Evolutionary conservation across 306 rosid genomes (phyloP), one percentile per base, ranked within the genome.

Genomic region (Macrotyloma uniflorum): DNA sequence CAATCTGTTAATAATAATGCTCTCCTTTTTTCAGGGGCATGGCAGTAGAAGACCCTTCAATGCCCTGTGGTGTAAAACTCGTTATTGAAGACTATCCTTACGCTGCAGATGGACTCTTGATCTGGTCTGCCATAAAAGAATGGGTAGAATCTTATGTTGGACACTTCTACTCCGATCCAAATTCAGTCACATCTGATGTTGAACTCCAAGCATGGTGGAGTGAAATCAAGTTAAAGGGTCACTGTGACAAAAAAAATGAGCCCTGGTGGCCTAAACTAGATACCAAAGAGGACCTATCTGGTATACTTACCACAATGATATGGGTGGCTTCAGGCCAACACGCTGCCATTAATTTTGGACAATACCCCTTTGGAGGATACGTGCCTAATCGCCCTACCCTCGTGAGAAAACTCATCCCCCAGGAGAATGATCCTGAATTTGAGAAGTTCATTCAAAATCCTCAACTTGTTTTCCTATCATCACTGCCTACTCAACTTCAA

Each of bases 271-370:
- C 98, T 26, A 87, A 87, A 81, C 96, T 95, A 4, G 61, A 85
- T 8, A 87, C 87, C 81, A 86, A 84, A 83, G 90, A 91, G 79
- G 93, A 92, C 83, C 85, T 95, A 19, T 87, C 88, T 3, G 65
- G 79, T 5, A 88, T 95, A 58, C 98, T 95, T 16, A 82, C 96
- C 72, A 85, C 81, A 57, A 91, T 95, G 49, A 91, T 95, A 74
- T 95, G 98, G 98, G 45, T 84, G n/a, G 97, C 98, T 72, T 92
- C 98, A 2, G 96, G 97, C 30, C 98, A 92, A 75, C 98, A 95
- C 36, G 98, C 98, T 18, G 98, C 98, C 12, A 80, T 95, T 70
- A 95, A 95, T 84, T 95, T 95, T 59, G 98, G 98, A 45, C 98
- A 95, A 80, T 95, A 95, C 80, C 98, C 98, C 4, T 95, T 92